Evolutionary conservation across 257 asterid species (phyloP).

Genomic region (Nicotiana paniculata): DNA sequence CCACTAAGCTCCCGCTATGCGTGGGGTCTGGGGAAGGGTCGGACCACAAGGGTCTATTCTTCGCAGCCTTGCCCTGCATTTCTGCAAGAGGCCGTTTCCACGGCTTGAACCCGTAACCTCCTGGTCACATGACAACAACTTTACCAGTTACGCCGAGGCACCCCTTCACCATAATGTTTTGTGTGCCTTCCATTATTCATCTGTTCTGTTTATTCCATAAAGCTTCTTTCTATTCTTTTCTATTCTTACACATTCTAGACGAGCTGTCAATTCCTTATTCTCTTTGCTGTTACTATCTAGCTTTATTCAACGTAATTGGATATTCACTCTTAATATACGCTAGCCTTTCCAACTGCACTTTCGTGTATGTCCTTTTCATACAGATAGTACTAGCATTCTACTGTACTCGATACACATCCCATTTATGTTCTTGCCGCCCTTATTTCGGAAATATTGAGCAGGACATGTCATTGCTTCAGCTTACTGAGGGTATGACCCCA

Average conservation of each 20-base stretch:
- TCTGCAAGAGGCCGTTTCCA: too few species aligned
- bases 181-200: not conserved
- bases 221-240: not conserved
- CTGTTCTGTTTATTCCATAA: not conserved
- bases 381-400: not conserved
- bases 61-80: too few species aligned
- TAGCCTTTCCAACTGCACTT: not conserved
- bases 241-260: not conserved
- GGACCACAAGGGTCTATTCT: too few species aligned
- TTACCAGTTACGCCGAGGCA: too few species aligned
- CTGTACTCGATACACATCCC: not conserved
- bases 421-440: not conserved
- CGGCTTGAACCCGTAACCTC: too few species aligned
- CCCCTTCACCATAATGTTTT: not conserved
- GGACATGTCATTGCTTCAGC: too few species aligned
- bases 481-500: too few species aligned
- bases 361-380: not conserved
- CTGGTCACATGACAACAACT: too few species aligned
- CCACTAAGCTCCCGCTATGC: too few species aligned
- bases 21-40: too few species aligned
- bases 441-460: not conserved
- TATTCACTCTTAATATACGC: not conserved
- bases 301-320: not conserved
- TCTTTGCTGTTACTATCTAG: not conserved
- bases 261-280: not conserved